phyloP scores from a whole-genome alignment of 1,284 basidiomycete species.

The Apiotrichum veenhuisii region DNA sequence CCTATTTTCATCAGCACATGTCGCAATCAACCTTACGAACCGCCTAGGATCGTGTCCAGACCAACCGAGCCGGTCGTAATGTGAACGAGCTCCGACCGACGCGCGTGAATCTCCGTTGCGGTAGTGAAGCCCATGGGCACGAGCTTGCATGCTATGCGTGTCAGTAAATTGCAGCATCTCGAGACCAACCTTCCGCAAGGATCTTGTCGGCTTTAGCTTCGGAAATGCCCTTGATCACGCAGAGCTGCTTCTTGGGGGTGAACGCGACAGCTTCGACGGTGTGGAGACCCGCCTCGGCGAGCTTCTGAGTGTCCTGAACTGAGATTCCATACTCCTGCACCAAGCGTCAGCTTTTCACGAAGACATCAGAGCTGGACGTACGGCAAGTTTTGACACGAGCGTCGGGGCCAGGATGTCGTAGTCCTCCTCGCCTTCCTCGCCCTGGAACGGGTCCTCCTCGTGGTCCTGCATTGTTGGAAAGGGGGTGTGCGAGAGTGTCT shows the following conservation, averaged over 20 bases:
- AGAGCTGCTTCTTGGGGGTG: constrained; percentile 90
- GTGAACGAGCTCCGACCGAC: constrained; percentile 91
- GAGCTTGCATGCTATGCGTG: constrained; percentile 76
- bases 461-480: constrained; percentile 6
- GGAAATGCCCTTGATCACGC: constrained; percentile 93
- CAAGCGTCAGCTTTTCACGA: neutral
- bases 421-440: constrained; percentile 56
- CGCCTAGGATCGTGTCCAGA: constrained; percentile 90
- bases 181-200: constrained; percentile 70
- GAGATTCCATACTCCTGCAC: constrained; percentile 78
- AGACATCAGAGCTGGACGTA: constrained; percentile 8
- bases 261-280: constrained; percentile 96
- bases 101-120: constrained; percentile 93
- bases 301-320: constrained; percentile 90
- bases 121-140: constrained; percentile 98
- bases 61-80: constrained; percentile 97
- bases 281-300: constrained; percentile 85
- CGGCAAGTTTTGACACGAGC: constrained; percentile 73
- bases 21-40: constrained; percentile 51
- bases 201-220: constrained; percentile 99
- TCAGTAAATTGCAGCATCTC: neutral
- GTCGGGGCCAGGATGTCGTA: constrained; percentile 67
- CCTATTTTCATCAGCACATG: constrained; percentile 52
- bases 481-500: neutral
- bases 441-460: constrained; percentile 42